Evolutionary conservation across 208 protist genomes (phyloP), one percentile per base, ranked within the genome.

Genomic region (Leishmania lainsoni): DNA sequence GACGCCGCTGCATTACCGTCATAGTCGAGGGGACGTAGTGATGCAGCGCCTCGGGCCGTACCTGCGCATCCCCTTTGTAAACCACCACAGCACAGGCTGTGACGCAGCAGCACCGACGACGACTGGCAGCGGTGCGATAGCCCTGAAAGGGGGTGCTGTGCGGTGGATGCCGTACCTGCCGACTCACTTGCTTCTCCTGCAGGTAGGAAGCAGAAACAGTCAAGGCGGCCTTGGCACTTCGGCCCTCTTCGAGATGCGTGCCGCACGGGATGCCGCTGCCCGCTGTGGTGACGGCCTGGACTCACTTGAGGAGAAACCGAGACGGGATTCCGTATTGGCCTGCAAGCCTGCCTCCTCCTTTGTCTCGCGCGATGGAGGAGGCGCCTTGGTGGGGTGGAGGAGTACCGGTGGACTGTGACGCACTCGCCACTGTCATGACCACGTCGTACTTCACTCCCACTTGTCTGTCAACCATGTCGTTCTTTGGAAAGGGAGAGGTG

Each of bases 1-100:
- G 12, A 92, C 90, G 8, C 88, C 91, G 68, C 83, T 97, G 75
- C 90, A 94, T 74, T 89, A 90, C 83, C 87, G 87, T 35, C 77
- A 86, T 26, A 92, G 87, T 69, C 87, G 87, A 8, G 86, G 82
- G 0, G 78, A 73, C 20, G 69, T 90, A 3, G 76, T 94, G 16
- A 71, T 94, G 78, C 83, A 91, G 77, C 86, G 91, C 45, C 89
- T 97, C 35, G 92, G 92, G 5, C 84, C 86, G 9, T 87, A 87
- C 65, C 84, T 94, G 74, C 83, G 89, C 58, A 75, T 75, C 39
- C 81, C 81, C 2, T 85, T 85, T 79, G 77, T 81, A 14, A 85
- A 85, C 45, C 52, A 48, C 49, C 72, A 79, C 26, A 72, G 69
- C 65, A 58, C 76, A 48, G 75, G 76, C 26, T 16, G 17, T 5